Percentiles rank a stretch among this genome's conserved stretches.
Conservation (phyloP, 345 rosid species). For the Populus pruinosa region DNA sequence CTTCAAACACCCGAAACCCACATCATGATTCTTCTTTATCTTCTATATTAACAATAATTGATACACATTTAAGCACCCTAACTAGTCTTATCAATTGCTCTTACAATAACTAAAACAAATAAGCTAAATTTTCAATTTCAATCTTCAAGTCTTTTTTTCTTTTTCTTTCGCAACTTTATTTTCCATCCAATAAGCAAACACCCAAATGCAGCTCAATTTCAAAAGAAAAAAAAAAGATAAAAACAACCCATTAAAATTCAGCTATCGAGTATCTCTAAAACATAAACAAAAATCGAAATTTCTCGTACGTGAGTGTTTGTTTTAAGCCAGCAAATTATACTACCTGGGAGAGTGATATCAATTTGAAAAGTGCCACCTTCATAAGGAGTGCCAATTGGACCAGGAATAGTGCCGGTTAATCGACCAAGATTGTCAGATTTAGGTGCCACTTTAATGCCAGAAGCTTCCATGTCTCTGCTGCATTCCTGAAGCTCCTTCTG, state of each 20-base stretch:
- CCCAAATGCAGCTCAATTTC: neutral
- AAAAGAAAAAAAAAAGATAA: neutral
- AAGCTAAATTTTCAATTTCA: neutral
- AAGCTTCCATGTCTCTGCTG: slow-evolving; percentile 58
- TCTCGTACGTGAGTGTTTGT: neutral
- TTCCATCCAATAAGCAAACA: neutral
- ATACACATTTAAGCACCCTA: neutral
- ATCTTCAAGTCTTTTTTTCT: neutral
- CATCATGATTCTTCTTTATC: too few relatives aligned
- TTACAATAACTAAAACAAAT: neutral
- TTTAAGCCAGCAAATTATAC: neutral
- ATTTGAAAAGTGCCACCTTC: slow-evolving; percentile 90
- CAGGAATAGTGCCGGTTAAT: slow-evolving; percentile 76
- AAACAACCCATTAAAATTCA: neutral
- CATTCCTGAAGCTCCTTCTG: slow-evolving; percentile 93
- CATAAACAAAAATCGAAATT: neutral
- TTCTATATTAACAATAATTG: neutral
- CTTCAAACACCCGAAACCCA: neutral
- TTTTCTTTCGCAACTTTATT: neutral
- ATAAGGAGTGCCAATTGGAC: slow-evolving; percentile 84
- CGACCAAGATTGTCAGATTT: slow-evolving; percentile 72
- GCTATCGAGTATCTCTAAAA: too few relatives aligned
- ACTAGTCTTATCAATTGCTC: neutral
- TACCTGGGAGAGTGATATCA: slow-evolving; percentile 80
- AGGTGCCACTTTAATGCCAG: slow-evolving; percentile 71